Evolutionary conservation across 164 flowering plant species (phyloP), one percentile per base, ranked within the genome.

Genomic region (Stephania cephalantha): DNA sequence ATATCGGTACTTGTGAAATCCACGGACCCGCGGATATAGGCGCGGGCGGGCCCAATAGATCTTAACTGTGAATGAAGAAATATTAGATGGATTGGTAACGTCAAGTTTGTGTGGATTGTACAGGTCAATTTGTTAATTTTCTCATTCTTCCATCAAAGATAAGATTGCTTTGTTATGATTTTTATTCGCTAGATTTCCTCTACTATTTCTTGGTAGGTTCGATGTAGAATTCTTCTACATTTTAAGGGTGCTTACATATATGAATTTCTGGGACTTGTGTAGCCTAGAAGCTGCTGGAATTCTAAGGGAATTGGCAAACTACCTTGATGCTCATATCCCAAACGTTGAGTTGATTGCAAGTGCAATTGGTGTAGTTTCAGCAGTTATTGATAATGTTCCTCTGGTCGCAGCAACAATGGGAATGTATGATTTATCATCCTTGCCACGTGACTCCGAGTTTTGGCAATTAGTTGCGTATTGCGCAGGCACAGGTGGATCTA

Each of bases 401-500:
- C 80, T 95, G 61, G 99, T 93, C 75, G 99, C 99, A 63, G 99
- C 98, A 65, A 85, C 98, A 66, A 93, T 95, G 97, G 98, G 99
- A 75, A 95, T 95, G 98, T 95, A 95, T 76, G 91, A 93, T 77
- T 88, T 95, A 42, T 76, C 95, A 65, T 86, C 98, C 0, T 90
- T 85, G 53, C 96, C 99, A 42, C 90, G 81, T 76, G 98, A 95
- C 84, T 86, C 96, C 15, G 92, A 95, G 84, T 93, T 93, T 78
- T 95, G 99, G 99, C 99, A 95, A 78, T 83, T 95, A 78, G 73
- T 93, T 74, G 94, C 99, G 65, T 91, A 76, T 74, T 95, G 99
- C 82, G 97, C 98, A 72, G 98, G 99, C 22, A 95, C 99, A 55
- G 99, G 99, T 73, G 99, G 99, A 25, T 95, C 99, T 79, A 93